phyloP scores from a whole-genome alignment of 2,329 filamentous ascomycete species.

The Didymella pomorum region DNA sequence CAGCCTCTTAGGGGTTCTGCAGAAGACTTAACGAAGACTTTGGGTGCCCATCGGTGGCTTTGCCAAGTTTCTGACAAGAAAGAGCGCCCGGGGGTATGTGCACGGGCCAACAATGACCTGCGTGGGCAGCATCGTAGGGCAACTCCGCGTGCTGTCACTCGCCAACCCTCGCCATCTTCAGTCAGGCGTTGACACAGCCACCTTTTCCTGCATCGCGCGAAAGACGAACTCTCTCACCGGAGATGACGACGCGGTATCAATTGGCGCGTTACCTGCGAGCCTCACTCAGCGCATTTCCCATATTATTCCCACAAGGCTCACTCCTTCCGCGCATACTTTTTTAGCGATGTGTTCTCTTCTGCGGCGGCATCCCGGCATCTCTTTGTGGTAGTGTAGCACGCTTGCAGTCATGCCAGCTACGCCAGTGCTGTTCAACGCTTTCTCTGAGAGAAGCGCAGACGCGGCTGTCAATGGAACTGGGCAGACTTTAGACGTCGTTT shows the following conservation, averaged over 20 bases:
- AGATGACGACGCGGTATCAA: conserved; percentile 16
- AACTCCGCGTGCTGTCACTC: conserved; percentile 13
- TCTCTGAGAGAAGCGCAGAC: conserved; percentile 8
- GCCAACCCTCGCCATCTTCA: neutral
- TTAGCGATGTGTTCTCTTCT: conserved; percentile 13
- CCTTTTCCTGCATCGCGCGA: conserved; percentile 14
- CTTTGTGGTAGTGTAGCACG: conserved; percentile 35
- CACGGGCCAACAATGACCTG: conserved; percentile 3
- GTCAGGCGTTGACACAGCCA: conserved; percentile 20
- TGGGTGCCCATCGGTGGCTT: neutral
- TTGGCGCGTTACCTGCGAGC: conserved; percentile 17
- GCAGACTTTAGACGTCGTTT: conserved; percentile 57
- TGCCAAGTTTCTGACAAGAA: conserved; percentile 9
- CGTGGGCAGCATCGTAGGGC: neutral
- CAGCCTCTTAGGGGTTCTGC: neutral
- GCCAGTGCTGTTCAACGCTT: conserved; percentile 34
- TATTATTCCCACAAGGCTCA: conserved; percentile 20
- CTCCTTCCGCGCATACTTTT: conserved; percentile 7
- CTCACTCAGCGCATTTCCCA: conserved; percentile 23
- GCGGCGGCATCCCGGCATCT: conserved; percentile 18
- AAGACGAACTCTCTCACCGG: conserved; percentile 30
- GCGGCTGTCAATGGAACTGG: conserved; percentile 27
- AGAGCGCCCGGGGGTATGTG: neutral
- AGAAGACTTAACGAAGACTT: conserved; percentile 1
- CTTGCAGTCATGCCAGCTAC: conserved; percentile 45